Conservation (phyloP, 192 early-diverging fungal species). For the Coemansia sp. region DNA sequence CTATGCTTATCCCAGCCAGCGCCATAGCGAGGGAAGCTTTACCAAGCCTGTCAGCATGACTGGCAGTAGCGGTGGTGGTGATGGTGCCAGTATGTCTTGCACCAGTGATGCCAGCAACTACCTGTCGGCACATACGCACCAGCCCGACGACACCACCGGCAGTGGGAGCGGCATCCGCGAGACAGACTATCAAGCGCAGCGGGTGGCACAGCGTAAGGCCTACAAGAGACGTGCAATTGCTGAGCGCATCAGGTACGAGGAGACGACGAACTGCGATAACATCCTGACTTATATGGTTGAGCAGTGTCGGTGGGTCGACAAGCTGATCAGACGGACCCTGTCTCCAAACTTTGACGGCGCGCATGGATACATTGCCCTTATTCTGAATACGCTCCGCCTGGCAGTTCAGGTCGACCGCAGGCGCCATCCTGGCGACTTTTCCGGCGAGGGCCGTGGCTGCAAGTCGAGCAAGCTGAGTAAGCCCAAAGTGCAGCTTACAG, state of each 20-base stretch:
- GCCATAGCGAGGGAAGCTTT: background rate
- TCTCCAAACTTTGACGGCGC: conserved; percentile 51
- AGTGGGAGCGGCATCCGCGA: background rate
- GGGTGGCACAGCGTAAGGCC: conserved; percentile 22
- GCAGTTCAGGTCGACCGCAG: conserved; percentile 46
- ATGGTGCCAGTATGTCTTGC: background rate
- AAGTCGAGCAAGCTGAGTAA: background rate
- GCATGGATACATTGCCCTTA: conserved; percentile 47
- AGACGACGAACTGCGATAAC: conserved; percentile 50
- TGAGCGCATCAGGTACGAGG: conserved; percentile 44
- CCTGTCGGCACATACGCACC: conserved; percentile 8
- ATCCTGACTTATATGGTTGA: conserved; percentile 51
- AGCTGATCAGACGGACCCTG: conserved; percentile 37
- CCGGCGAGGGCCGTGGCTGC: background rate
- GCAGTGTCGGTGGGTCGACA: conserved; percentile 47
- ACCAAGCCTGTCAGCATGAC: conserved; percentile 1
- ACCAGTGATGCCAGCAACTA: conserved; percentile 12
- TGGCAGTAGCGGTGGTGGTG: no score
- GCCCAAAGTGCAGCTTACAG: background rate
- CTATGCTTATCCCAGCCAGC: conserved; percentile 13
- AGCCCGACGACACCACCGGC: conserved; percentile 1
- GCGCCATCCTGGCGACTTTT: conserved; percentile 3
- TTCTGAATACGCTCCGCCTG: conserved; percentile 52
- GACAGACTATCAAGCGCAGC: conserved; percentile 10
- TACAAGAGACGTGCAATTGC: conserved; percentile 36